Evolutionary conservation across 805 yeast species (phyloP).

Genomic region (Hanseniaspora mollemarum): DNA sequence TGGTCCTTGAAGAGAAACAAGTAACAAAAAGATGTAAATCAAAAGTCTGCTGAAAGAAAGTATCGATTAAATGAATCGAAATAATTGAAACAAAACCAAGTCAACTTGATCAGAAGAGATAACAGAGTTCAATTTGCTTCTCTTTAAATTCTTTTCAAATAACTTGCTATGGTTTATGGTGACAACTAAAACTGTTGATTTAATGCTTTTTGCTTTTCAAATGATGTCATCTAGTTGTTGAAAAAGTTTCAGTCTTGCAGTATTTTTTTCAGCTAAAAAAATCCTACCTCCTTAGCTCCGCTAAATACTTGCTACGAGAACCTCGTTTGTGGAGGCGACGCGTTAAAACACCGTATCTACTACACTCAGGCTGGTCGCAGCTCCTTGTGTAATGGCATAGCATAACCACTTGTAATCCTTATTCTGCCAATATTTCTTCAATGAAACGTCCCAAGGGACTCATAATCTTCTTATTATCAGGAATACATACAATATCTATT

Average conservation of each 20-base stretch:
- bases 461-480: not conserved
- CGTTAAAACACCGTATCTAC: not conserved
- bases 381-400: too few relatives aligned
- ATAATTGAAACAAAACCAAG: too few relatives aligned
- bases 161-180: not conserved
- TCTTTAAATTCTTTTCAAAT: not conserved
- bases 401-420: too few relatives aligned
- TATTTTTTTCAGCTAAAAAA: too few relatives aligned
- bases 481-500: not conserved
- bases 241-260: not conserved
- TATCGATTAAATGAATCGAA: too few relatives aligned
- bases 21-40: not conserved
- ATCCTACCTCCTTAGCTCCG: too few relatives aligned
- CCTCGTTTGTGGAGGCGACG: too few relatives aligned
- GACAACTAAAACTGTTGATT: not conserved
- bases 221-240: constrained; percentile 4
- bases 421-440: too few relatives aligned
- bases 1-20: not conserved
- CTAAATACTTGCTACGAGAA: too few relatives aligned
- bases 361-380: not conserved
- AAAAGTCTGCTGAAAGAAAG: too few relatives aligned
- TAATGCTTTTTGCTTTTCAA: too few relatives aligned
- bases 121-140: not conserved
- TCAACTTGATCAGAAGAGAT: not conserved
- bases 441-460: too few relatives aligned